Conservation (phyloP, 78 protist genomes). For the Dictyostelium citrinum region DNA sequence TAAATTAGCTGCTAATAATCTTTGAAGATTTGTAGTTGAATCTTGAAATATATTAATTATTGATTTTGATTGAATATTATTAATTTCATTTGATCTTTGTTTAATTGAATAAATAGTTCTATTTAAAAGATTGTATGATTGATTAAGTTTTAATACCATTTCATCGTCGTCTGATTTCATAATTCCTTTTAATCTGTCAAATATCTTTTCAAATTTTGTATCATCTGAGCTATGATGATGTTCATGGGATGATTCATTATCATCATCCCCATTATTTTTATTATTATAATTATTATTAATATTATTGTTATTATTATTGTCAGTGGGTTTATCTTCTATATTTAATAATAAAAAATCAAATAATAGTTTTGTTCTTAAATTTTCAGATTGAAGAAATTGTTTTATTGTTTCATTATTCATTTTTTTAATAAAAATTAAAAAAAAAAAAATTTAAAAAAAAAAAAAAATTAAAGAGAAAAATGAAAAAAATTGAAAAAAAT, state of each 20-base stretch:
- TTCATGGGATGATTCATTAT: not conserved
- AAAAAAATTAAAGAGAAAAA: not conserved
- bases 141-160: not conserved
- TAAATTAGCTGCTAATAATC: not conserved
- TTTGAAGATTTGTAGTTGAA: not conserved
- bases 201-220: constrained; percentile 18
- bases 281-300: no score
- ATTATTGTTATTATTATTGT: not conserved
- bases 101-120: not conserved
- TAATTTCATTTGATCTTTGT: not conserved
- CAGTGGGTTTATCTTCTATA: not conserved
- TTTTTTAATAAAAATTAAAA: not conserved
- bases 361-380: not conserved
- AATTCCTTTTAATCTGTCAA: constrained; percentile 4
- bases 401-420: not conserved
- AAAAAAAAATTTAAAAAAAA: not conserved
- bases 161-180: not conserved
- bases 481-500: no score
- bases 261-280: not conserved
- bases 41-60: not conserved
- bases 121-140: not conserved
- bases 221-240: constrained; percentile 21
- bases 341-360: not conserved
- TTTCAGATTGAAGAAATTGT: not conserved
- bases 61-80: not conserved